Conservation (phyloP, 179 eudicot species). For the Silene coronaria region DNA sequence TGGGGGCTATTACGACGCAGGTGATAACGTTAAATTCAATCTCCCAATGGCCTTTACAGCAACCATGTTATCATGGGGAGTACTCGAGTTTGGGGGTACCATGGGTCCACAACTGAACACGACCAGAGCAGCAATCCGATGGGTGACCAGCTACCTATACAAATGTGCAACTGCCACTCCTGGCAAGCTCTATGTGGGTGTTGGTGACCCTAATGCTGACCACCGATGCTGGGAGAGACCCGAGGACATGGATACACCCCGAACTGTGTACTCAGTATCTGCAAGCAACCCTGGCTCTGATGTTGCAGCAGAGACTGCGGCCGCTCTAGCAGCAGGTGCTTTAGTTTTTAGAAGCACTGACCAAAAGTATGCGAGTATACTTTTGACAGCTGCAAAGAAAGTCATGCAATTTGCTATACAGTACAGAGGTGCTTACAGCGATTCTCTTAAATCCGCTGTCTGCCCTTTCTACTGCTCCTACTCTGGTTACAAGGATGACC, state of each 20-base stretch:
- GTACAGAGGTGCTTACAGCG: conserved; percentile 69
- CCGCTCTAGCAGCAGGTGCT: conserved; percentile 43
- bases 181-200: conserved; percentile 39
- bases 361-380: conserved; percentile 31
- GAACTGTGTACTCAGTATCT: conserved; percentile 45
- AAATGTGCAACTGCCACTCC: conserved; percentile 43
- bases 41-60: conserved; percentile 67
- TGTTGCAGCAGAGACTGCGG: conserved; percentile 62
- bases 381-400: conserved; percentile 39
- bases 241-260: conserved; percentile 59
- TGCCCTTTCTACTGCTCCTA: conserved; percentile 92
- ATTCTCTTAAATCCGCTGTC: conserved; percentile 56
- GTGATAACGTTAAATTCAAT: conserved; percentile 68
- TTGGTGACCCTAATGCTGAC: conserved; percentile 57
- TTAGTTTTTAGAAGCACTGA: conserved; percentile 29
- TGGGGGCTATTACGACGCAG: conserved; percentile 77
- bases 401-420: conserved; percentile 54
- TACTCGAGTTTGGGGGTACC: conserved; percentile 38
- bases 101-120: conserved; percentile 37
- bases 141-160: conserved; percentile 58
- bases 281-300: conserved; percentile 53
- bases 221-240: conserved; percentile 63
- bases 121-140: conserved; percentile 43
- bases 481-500: conserved; percentile 87
- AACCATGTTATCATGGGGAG: conserved; percentile 65